Evolutionary conservation across 495 filamentous ascomycete genomes (phyloP), one percentile per base, ranked within the genome.

Genomic region (Penicillium tannophilum): DNA sequence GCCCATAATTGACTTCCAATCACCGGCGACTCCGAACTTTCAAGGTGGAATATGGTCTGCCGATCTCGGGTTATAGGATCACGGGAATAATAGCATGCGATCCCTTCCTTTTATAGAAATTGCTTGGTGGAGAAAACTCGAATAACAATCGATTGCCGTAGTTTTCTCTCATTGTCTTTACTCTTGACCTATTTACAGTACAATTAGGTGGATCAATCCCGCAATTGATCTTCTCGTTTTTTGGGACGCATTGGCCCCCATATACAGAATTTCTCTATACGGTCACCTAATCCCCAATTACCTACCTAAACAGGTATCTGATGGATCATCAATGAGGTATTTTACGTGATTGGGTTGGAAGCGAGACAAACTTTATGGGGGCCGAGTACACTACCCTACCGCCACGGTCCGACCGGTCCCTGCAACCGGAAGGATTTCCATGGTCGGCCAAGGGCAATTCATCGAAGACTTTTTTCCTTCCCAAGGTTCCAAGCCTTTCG

Each of bases 11-110:
- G 19, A 17, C 20, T 45, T 12, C 42, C 53, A 46, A 55, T 55
- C 53, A 46, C n/a, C 52, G 52, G 52, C 33, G 51, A 23, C 52
- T 33, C 52, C 52, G 52, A 54, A 8, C 10, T 35, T 43, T 54
- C n/a, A 6, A 6, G 2, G 11, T 39, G 14, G n/a, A 23, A 17
- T 17, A 30, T 52, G n/a, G 33, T 9, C 17, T n/a, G 7, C 50
- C 36, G 52, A 44, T 54, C 36, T 54, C 52, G 35, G 36, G 39
- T 31, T 7, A 12, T 2, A 30, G 5, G 35, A 44, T 42, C 24
- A 44, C 12, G 23, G 20, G 3, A 52, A 52, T n/a, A 24, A 12
- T 7, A 10, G 30, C 17, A 52, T 24, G 39, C 31, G 30, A 52
- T 17, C 16, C 30, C 49, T 52, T 36, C 24, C 19, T 17, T n/a